Conservation (phyloP, 768 basidiomycete species). For the Rhodotorula taiwanensis region DNA sequence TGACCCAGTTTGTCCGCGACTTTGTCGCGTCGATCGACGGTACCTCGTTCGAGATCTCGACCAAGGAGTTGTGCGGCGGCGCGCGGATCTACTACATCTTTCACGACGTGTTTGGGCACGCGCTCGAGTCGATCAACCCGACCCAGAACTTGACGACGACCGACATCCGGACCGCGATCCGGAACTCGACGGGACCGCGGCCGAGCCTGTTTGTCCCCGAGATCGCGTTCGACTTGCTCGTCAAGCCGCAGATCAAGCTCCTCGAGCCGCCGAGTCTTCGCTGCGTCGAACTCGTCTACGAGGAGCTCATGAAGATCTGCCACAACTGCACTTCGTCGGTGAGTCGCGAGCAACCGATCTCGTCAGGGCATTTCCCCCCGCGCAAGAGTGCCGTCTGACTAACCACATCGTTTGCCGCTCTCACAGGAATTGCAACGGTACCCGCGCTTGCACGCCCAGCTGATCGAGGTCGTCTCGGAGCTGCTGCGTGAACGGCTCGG, state of each 20-base stretch:
- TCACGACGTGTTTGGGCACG: constrained; percentile 93
- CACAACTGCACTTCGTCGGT: constrained; percentile 73
- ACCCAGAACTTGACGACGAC: constrained; percentile 83
- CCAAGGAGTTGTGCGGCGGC: constrained; percentile 95
- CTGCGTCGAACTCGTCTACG: constrained; percentile 96
- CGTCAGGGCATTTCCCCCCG: not conserved
- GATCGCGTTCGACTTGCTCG: constrained; percentile 88
- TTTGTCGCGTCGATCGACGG: constrained; percentile 96
- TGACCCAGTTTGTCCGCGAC: constrained; percentile 94
- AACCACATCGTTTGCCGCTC: not conserved
- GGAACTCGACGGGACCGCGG: constrained; percentile 93
- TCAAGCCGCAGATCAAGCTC: constrained; percentile 96
- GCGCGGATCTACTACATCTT: constrained; percentile 99
- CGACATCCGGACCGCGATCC: constrained; percentile 95
- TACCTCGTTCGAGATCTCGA: constrained; percentile 89
- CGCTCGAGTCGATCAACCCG: constrained; percentile 80
- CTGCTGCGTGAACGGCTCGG: constrained; percentile 88
- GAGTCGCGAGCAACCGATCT: too few species aligned
- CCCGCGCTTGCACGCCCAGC: constrained; percentile 81
- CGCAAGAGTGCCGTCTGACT: too few species aligned
- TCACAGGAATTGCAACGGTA: constrained; percentile 90
- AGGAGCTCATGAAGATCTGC: constrained; percentile 97
- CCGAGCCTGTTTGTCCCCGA: constrained; percentile 96
- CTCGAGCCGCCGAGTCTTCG: constrained; percentile 87
- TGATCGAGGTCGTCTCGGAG: constrained; percentile 95